phyloP scores from a whole-genome alignment of 768 basidiomycete species.

The Clavulina sp. region DNA sequence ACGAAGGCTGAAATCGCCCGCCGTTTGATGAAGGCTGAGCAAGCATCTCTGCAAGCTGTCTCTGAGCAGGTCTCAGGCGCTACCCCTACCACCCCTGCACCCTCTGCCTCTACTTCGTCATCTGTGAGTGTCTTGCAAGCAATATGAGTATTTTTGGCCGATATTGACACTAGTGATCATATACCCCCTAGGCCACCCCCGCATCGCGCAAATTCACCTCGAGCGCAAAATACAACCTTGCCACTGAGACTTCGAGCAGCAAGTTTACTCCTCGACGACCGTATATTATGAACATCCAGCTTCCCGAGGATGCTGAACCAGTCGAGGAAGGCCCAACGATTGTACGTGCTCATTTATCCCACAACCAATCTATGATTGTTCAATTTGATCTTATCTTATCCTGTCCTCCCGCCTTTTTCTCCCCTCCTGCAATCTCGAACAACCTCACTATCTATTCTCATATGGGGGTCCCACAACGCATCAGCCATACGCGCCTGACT shows the following conservation, averaged over 20 bases:
- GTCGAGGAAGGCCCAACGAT: conserved; percentile 14
- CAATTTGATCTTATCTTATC: conserved; percentile 7
- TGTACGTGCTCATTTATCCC: conserved; percentile 3
- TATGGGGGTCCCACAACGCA: background rate
- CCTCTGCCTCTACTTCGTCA: too few relatives aligned
- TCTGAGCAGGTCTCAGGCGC: background rate
- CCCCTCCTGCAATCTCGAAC: too few relatives aligned
- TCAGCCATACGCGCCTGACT: conserved; percentile 44
- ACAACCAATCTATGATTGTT: background rate
- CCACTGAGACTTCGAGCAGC: background rate
- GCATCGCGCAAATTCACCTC: conserved; percentile 1
- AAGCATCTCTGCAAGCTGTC: background rate
- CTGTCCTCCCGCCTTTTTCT: conserved; percentile 4
- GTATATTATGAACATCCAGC: conserved; percentile 3
- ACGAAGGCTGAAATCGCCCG: conserved; percentile 39
- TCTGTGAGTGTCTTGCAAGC: background rate
- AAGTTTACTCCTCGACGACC: conserved; percentile 6
- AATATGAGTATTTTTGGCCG: too few relatives aligned
- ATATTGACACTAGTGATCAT: too few relatives aligned
- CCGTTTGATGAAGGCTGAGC: conserved; percentile 36
- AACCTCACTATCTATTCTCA: too few relatives aligned
- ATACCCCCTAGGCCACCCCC: too few relatives aligned
- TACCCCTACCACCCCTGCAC: too few relatives aligned
- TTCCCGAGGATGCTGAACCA: conserved; percentile 9
- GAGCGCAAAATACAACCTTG: background rate